Percentiles rank a stretch among this genome's conserved stretches.
Conservation (phyloP, 139 green algal species). For the Chloropicon primus region DNA sequence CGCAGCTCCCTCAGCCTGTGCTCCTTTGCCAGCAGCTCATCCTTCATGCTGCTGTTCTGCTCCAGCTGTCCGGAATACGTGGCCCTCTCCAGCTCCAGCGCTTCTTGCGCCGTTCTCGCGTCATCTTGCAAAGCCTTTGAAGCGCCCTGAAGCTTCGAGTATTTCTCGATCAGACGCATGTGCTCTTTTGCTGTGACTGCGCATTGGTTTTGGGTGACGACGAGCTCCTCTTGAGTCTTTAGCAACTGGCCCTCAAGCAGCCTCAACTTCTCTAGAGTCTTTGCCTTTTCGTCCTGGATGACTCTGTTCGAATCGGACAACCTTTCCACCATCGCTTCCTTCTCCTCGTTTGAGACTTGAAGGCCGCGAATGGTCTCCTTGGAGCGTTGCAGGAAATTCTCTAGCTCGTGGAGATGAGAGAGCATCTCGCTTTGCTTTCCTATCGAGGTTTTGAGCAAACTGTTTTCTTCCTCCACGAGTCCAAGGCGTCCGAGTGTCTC, state of each 20-base stretch:
- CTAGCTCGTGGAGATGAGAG: neutral
- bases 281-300: neutral
- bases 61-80: neutral
- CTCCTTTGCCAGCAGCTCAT: neutral
- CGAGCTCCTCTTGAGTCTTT: neutral
- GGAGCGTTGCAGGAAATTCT: neutral
- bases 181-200: neutral
- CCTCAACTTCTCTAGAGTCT: neutral
- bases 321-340: neutral
- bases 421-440: neutral
- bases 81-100: neutral
- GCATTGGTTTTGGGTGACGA: neutral
- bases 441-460: neutral
- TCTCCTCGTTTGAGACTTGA: neutral
- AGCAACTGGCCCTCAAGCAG: neutral
- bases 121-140: neutral
- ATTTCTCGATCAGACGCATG: neutral
- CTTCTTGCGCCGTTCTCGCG: neutral
- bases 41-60: neutral
- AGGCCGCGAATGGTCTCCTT: neutral
- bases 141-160: neutral
- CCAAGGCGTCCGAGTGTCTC: neutral
- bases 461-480: neutral
- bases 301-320: neutral
- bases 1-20: neutral